A percentile compares a stretch with the other conserved stretches of the same genome.
Evolutionary conservation across 176 grass and related monocot species (phyloP).

Genomic region (Lolium multiflorum): DNA sequence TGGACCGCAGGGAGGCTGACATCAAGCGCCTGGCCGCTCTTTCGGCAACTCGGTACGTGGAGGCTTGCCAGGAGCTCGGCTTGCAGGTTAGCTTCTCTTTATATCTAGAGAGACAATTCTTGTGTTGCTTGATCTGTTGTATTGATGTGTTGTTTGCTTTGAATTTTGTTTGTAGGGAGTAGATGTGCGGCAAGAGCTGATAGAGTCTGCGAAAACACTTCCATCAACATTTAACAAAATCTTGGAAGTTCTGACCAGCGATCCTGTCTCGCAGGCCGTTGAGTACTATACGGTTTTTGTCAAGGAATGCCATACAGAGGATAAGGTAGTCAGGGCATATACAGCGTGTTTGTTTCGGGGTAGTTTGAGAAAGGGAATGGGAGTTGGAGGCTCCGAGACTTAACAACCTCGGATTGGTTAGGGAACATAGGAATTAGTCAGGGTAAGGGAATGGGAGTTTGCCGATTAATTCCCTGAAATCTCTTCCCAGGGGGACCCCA

Average conservation of each 20-base stretch:
- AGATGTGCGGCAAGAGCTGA: slow-evolving; percentile 79
- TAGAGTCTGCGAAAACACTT: slow-evolving; percentile 83
- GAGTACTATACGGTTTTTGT: slow-evolving; percentile 83
- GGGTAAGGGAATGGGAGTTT: too few relatives aligned
- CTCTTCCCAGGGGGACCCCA: too few relatives aligned
- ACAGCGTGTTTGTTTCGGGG: too few relatives aligned
- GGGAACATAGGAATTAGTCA: too few relatives aligned
- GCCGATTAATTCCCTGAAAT: too few relatives aligned
- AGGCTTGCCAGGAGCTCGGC: slow-evolving; percentile 92
- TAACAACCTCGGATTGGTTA: too few relatives aligned
- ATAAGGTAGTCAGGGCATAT: slow-evolving; percentile 59
- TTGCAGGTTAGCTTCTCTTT: slow-evolving; percentile 59
- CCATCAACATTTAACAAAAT: slow-evolving; percentile 80
- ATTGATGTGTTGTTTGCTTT: background rate
- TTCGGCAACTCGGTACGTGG: slow-evolving; percentile 76
- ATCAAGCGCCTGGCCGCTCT: slow-evolving; percentile 82
- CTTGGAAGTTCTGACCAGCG: slow-evolving; percentile 75
- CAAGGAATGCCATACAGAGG: slow-evolving; percentile 84
- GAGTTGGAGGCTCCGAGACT: too few relatives aligned
- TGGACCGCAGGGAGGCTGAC: slow-evolving; percentile 86
- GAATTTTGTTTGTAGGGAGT: slow-evolving; percentile 56
- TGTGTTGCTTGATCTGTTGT: background rate
- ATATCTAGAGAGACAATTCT: background rate
- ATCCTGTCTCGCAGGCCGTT: slow-evolving; percentile 66
- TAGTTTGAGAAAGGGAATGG: too few relatives aligned